Evolutionary conservation across 2,329 filamentous ascomycete species (phyloP), one percentile per base, ranked within the genome.

Genomic region (Esteya vermicola): DNA sequence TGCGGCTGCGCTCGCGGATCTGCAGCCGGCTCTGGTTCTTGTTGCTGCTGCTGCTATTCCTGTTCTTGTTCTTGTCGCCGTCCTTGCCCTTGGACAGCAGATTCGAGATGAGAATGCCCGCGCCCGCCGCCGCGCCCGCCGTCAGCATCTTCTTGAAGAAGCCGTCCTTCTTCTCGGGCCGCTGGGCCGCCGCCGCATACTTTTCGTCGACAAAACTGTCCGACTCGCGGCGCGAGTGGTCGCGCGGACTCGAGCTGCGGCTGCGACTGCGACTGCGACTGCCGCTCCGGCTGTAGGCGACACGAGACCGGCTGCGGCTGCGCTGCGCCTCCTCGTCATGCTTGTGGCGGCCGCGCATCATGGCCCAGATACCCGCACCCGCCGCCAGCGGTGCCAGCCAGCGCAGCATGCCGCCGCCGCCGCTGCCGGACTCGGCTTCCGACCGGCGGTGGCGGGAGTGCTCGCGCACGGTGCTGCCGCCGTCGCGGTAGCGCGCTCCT

Each of bases 191-290:
- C 57, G 63, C 20, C 60, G 70, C 71, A 42, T 71, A 70, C 54
- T 85, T 84, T 47, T 85, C 79, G 30, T 80, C 62, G 18, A 64
- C 59, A 46, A 75, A 78, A 38, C 75, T 80, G 5, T 64, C 65
- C 0, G 73, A 78, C 4, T 55, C 63, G 25, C 63, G 59, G 32
- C 68, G 61, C 0, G 72, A 75, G 2, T 71, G 67, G 43, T 75
- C 69, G 1, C 67, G 62, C 6, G 54, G 59, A 22, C 39, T 34
- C 35, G 38, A 40, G 35, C 42, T 45, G 39, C 23, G 40, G 26
- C 40, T 48, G 36, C 61, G 56, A 36, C 53, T 54, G 13, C 58
- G 56, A 39, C 58, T 58, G 25, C 48, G 51, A 38, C 52, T 54
- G 13, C 60, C 57, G 36, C 32, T 57, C 28, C 59, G 59, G 35